Conservation (phyloP, 257 asterid genomes). For the Anisodus tanguticus region DNA sequence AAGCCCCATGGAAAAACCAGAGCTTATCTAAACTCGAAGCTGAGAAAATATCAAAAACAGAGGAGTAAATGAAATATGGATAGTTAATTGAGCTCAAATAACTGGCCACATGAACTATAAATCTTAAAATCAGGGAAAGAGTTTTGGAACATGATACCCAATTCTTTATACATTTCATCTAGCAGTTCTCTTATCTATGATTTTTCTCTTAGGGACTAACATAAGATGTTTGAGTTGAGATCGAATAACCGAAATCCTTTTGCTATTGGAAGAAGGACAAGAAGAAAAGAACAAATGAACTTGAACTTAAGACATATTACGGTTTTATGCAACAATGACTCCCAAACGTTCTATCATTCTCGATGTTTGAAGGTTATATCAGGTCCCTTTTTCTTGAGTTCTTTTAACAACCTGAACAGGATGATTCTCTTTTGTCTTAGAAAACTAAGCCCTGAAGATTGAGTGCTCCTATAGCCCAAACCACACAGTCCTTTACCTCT, state of each 20-base stretch:
- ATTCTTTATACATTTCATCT: neutral
- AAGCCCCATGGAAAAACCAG: neutral
- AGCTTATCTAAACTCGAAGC: neutral
- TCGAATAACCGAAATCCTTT: neutral
- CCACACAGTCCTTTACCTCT: neutral
- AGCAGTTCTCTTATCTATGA: neutral
- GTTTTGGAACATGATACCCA: neutral
- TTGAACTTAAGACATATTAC: neutral
- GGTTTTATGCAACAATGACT: neutral
- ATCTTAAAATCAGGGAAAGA: neutral
- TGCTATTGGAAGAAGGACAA: neutral
- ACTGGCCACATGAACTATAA: neutral
- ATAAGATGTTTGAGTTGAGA: conserved; percentile 18
- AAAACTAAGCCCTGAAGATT: neutral
- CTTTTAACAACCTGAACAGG: neutral
- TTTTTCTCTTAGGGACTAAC: neutral
- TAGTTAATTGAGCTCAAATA: conserved; percentile 9
- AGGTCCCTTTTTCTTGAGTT: neutral
- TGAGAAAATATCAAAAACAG: neutral
- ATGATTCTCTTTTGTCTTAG: neutral
- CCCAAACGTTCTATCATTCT: neutral
- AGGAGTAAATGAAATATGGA: neutral
- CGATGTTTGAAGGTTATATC: neutral
- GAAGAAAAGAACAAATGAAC: neutral
- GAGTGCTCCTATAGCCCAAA: neutral